Evolutionary conservation across 2,329 filamentous ascomycete species (phyloP).

Genomic region (Tolypocladium cylindrosporum): DNA sequence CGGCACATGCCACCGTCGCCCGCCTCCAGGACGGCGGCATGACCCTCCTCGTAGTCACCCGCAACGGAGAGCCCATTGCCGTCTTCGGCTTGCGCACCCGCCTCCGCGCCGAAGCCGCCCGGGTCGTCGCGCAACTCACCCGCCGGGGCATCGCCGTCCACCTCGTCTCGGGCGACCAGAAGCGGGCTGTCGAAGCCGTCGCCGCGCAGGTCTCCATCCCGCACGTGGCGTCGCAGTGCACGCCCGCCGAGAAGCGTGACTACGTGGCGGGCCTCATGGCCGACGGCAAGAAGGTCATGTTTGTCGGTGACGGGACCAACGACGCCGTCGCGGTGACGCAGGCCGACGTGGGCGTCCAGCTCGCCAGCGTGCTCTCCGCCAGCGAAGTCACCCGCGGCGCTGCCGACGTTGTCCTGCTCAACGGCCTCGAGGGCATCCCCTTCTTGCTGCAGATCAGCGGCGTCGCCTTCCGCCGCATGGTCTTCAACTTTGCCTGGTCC

Average conservation of each 20-base stretch:
- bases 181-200: constrained; percentile 34
- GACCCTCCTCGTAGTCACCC: constrained; percentile 17
- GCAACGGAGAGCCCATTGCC: constrained; percentile 21
- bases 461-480: constrained; percentile 28
- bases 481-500: constrained; percentile 55
- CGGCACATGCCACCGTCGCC: constrained; percentile 9
- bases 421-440: constrained; percentile 38
- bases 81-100: constrained; percentile 37
- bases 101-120: constrained; percentile 26
- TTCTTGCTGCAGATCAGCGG: constrained; percentile 37
- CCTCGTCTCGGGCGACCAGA: constrained; percentile 48
- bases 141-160: constrained; percentile 37
- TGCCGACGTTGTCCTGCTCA: constrained; percentile 48
- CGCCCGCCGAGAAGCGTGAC: constrained; percentile 41
- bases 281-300: constrained; percentile 32
- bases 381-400: constrained; percentile 45
- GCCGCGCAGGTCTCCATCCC: constrained; percentile 31
- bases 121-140: constrained; percentile 34
- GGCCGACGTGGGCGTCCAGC: constrained; percentile 50
- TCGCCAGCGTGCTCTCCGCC: constrained; percentile 31
- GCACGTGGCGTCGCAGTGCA: constrained; percentile 33
- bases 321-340: constrained; percentile 52
- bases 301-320: constrained; percentile 56
- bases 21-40: constrained; percentile 11
- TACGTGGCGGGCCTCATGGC: constrained; percentile 35